Base-by-base conservation (phyloP, 2,329 filamentous ascomycete species). In the Colletotrichum sp. region DNA sequence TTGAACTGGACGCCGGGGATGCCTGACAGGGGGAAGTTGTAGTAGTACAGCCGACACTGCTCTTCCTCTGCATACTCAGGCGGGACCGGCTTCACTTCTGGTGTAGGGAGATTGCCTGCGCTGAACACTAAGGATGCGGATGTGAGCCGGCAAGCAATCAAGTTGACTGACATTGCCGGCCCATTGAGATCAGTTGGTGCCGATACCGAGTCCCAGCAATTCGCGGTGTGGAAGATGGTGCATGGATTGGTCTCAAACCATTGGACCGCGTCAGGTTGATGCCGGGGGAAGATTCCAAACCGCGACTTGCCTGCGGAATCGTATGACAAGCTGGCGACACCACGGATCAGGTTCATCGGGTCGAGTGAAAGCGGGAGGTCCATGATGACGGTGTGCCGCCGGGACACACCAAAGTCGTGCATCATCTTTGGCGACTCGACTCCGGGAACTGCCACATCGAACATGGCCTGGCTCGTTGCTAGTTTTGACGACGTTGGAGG, bases 321-420 rank as follows among this genome's bases (percentile, higher is more conserved):
- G 78, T 93, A 94, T 5, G 87, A 85, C 2, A 94, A 87, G 1
- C 91, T 88, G 4, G 91, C 89, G 63, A 86, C 86, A 76, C 90
- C 90, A 73, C 85, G 89, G 1, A 89, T 79, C 32, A 92, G 85
- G 73, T 94, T 94, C 55, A 91, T 80, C 0, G 92, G 92, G 74
- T 94, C 90, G 2, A 95, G 84, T 0, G 90, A 91, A 1, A 95
- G 85, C 0, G 93, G 93, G 12, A 94, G 85, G 79, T 95, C 93
- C 83, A 95, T 88, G 71, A 95, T 93, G 48, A 94, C 84, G 0
- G 92, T 94, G 78, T 94, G 88, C 7, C 80, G 82, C 7, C 84
- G 86, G 3, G 92, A 93, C 2, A 93, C 92, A 16, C 93, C 93
- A 82, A 94, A 95, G 81, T 95, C 93, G 80, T 95, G 93, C 92